Evolutionary conservation across 2,329 filamentous ascomycete genomes (phyloP).

Genomic region (Aspergillus spinulosporus): DNA sequence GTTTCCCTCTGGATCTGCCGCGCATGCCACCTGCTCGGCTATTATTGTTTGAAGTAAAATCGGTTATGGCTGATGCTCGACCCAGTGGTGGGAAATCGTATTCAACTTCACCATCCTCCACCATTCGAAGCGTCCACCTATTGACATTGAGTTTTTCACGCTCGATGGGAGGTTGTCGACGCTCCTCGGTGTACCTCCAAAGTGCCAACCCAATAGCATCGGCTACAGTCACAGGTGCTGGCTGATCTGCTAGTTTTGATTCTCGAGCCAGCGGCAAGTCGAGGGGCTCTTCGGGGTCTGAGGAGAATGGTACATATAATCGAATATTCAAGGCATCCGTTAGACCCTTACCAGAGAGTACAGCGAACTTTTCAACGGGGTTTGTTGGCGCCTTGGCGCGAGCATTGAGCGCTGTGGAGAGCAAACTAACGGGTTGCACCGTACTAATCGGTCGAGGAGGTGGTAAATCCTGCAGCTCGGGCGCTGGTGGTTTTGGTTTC

Average conservation of each 20-base stretch:
- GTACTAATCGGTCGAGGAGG: slow-evolving; percentile 63
- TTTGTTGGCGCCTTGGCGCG: slow-evolving; percentile 59
- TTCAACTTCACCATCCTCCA: slow-evolving; percentile 67
- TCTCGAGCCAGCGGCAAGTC: slow-evolving; percentile 59
- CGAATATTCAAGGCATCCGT: slow-evolving; percentile 63
- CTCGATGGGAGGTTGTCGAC: slow-evolving; percentile 54
- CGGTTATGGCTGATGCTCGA: slow-evolving; percentile 58
- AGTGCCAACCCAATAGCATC: slow-evolving; percentile 64
- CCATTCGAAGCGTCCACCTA: slow-evolving; percentile 66
- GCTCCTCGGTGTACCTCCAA: slow-evolving; percentile 64
- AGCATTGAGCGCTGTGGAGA: slow-evolving; percentile 60
- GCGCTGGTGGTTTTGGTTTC: slow-evolving; percentile 48
- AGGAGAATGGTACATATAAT: slow-evolving; percentile 62
- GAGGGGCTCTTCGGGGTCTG: slow-evolving; percentile 56
- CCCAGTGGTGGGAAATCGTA: slow-evolving; percentile 64
- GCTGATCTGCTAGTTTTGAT: slow-evolving; percentile 54
- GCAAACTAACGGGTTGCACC: slow-evolving; percentile 56
- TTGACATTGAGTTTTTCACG: slow-evolving; percentile 59
- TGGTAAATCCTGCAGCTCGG: slow-evolving; percentile 59
- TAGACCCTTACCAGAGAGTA: slow-evolving; percentile 61
- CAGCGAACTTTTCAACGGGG: slow-evolving; percentile 61
- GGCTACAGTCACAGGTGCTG: slow-evolving; percentile 55
- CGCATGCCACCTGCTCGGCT: slow-evolving; percentile 57
- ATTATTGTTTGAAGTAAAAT: slow-evolving; percentile 70
- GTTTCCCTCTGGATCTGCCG: slow-evolving; percentile 61